Evolutionary conservation across 78 protist genomes (phyloP).

Genomic region (Dictyostelium intermedium): DNA sequence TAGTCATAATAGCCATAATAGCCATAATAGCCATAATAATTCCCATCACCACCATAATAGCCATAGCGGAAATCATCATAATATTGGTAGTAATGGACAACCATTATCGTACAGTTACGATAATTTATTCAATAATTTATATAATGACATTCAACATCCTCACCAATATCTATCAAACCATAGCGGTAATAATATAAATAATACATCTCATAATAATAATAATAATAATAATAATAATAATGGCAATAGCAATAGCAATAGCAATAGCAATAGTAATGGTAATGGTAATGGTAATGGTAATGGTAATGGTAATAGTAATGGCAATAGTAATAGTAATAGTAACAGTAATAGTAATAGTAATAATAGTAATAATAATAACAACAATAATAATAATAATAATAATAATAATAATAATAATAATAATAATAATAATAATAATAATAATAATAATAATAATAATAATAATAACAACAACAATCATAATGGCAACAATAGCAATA

Average conservation of each 20-base stretch:
- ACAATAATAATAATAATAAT: not conserved
- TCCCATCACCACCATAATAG: not conserved
- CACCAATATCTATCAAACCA: not conserved
- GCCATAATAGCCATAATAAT: not conserved
- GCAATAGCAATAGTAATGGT: not conserved
- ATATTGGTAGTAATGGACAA: not conserved
- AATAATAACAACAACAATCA: not conserved
- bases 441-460: too few relatives aligned
- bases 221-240: not conserved
- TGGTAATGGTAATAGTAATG: not conserved
- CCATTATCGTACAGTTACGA: constrained; percentile 4
- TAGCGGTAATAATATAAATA: not conserved
- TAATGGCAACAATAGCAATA: not conserved
- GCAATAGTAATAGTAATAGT: not conserved
- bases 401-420: not conserved
- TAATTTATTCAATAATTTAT: constrained; percentile 6
- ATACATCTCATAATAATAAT: not conserved
- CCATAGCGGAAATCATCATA: not conserved
- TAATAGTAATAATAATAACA: not conserved
- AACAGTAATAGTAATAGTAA: not conserved
- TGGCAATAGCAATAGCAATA: not conserved
- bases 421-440: not conserved
- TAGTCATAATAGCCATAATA: not conserved
- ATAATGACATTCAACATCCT: constrained; percentile 8
- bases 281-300: not conserved